Conservation (phyloP, 768 basidiomycete genomes). For the Serendipita vermifera region DNA sequence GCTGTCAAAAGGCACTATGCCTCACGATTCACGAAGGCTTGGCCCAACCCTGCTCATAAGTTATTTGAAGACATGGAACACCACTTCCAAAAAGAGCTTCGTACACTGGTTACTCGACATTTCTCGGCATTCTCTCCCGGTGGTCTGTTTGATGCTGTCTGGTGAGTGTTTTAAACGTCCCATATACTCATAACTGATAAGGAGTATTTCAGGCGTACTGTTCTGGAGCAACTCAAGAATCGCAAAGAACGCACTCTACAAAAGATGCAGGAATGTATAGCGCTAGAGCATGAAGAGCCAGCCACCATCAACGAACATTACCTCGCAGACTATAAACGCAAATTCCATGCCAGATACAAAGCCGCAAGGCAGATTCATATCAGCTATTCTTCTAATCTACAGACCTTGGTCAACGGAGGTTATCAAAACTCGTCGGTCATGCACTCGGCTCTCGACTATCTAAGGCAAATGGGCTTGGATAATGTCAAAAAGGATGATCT, state of each 20-base stretch:
- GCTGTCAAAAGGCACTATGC: slow-evolving; percentile 12
- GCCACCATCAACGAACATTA: slow-evolving; percentile 43
- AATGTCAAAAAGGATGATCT: slow-evolving; percentile 33
- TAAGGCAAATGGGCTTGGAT: slow-evolving; percentile 23
- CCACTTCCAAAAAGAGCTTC: slow-evolving; percentile 30
- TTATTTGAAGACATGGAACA: slow-evolving; percentile 33
- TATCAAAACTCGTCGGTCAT: background rate
- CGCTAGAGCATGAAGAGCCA: slow-evolving; percentile 34
- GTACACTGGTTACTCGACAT: slow-evolving; percentile 33
- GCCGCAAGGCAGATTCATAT: background rate
- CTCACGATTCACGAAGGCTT: slow-evolving; percentile 10
- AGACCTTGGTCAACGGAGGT: background rate
- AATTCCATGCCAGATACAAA: slow-evolving; percentile 35
- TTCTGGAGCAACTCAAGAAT: slow-evolving; percentile 38
- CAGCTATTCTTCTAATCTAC: background rate
- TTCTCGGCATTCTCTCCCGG: slow-evolving; percentile 45
- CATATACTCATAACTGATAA: no score
- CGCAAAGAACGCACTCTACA: slow-evolving; percentile 29
- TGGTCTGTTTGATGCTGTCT: slow-evolving; percentile 35
- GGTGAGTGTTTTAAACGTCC: slow-evolving; percentile 23
- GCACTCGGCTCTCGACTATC: background rate
- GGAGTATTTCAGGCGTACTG: slow-evolving; percentile 33
- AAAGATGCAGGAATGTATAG: slow-evolving; percentile 38
- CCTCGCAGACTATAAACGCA: slow-evolving; percentile 33
- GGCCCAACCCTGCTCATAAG: slow-evolving; percentile 27